Evolutionary conservation across 495 filamentous ascomycete genomes (phyloP), one percentile per base, ranked within the genome.

Genomic region (Neurospora discreta): DNA sequence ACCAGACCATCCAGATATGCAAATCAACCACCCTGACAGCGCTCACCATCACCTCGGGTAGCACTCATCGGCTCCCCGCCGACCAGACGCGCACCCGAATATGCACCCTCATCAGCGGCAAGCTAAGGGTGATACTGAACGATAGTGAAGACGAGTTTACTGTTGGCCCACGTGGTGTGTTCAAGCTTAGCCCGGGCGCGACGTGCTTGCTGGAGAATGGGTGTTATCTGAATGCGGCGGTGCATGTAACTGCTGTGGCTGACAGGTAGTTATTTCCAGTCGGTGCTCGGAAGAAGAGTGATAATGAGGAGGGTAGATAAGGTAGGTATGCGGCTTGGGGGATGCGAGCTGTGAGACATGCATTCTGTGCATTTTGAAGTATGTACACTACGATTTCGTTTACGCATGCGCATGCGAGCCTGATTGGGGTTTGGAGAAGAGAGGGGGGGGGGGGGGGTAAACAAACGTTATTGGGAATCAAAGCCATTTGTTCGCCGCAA

Each of bases 71-170:
- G 1, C 78, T 77, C 68, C 20, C 46, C 0, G 30, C 73, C 5
- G 71, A 76, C 13, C 5, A 2, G 5, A 30, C 46, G 33, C 72
- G 71, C 39, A 72, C 77, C 1, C 76, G 77, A 9, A 46, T 80
- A 20, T 82, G 79, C 65, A 72, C 74, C 4, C 67, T 82, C 9
- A 71, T 68, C 1, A 69, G 60, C 4, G 79, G 79, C 10, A 82
- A 81, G 70, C 44, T 81, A 1, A 69, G 71, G 39, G 74, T 82
- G 5, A 73, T 74, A n/a, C 71, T 78, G 0, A 65, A 65, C 52
- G 71, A 74, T 8, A 76, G 68, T 10, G 75, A 76, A 13, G 71
- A 74, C 2, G 71, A 76, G 38, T 80, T 82, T 39, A 36, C 68
- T 8, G 71, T 82, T 38, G 78, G 80, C 1, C n/a, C 72, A 7